Conservation (phyloP, 495 filamentous ascomycete species). For the Xylaria scruposa region DNA sequence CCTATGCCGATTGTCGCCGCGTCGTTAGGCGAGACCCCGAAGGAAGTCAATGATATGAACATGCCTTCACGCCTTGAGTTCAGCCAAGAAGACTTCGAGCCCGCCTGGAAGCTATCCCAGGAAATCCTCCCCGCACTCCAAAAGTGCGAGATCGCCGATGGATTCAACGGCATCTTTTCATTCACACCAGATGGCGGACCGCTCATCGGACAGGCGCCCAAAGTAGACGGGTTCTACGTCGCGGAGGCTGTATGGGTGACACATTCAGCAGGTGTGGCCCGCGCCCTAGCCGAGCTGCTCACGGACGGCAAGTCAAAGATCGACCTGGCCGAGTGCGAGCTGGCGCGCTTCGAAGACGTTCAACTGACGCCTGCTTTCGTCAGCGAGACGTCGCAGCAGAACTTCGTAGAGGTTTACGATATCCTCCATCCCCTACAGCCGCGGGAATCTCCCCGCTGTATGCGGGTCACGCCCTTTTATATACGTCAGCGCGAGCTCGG, state of each 20-base stretch:
- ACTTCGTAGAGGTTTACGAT: conserved; percentile 61
- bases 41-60: conserved; percentile 55
- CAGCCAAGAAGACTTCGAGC: conserved; percentile 55
- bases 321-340: conserved; percentile 56
- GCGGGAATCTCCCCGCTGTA: conserved; percentile 52
- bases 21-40: conserved; percentile 48
- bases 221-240: conserved; percentile 58
- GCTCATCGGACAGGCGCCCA: conserved; percentile 54
- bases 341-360: conserved; percentile 58
- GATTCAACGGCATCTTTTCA: conserved; percentile 61
- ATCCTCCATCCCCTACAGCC: conserved; percentile 59
- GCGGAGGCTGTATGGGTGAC: conserved; percentile 64
- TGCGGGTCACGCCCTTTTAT: conserved; percentile 56
- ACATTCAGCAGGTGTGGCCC: conserved; percentile 60
- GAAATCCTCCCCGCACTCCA: conserved; percentile 52
- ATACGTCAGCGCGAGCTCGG: conserved; percentile 53
- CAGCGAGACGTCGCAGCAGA: conserved; percentile 55
- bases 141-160: conserved; percentile 52
- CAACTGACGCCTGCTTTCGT: conserved; percentile 54
- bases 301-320: conserved; percentile 53
- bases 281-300: conserved; percentile 56
- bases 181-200: conserved; percentile 62
- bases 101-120: conserved; percentile 55
- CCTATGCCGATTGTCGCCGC: conserved; percentile 58
- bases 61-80: conserved; percentile 61